A percentile compares a stretch with the other conserved stretches of the same genome.
phyloP scores from a whole-genome alignment of 192 early-diverging fungal genomes.

The Podila clonocystis region DNA sequence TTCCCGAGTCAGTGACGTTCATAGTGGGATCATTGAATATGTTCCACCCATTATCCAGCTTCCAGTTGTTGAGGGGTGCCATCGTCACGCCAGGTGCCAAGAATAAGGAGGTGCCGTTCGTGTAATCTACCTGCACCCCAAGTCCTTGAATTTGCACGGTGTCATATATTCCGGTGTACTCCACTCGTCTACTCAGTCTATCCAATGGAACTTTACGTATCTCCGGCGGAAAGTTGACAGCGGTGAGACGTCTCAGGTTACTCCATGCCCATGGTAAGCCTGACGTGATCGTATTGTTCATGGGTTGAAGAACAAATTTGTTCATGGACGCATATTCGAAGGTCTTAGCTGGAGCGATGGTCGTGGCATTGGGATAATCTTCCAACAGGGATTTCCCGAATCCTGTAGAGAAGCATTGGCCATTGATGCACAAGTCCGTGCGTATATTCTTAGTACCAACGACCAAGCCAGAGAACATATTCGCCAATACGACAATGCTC shows the following conservation, averaged over 20 bases:
- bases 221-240: constrained; percentile 2
- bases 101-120: no score
- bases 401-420: constrained; percentile 11
- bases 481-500: constrained; percentile 3
- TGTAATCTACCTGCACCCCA: no score
- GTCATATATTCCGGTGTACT: constrained; percentile 10
- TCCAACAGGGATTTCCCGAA: constrained; percentile 11
- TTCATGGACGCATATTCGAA: no score
- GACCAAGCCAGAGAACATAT: constrained; percentile 9
- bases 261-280: constrained; percentile 7
- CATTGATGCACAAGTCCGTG: constrained; percentile 6
- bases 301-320: no score
- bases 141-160: neutral
- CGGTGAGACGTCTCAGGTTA: constrained; percentile 5
- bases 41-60: no score
- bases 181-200: constrained; percentile 4
- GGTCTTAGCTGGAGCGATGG: neutral
- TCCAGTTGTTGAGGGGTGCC: no score
- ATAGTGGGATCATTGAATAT: no score
- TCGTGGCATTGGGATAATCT: constrained; percentile 2
- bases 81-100: no score
- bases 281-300: neutral
- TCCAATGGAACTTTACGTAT: constrained; percentile 11
- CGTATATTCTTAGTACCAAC: constrained; percentile 12
- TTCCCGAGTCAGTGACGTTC: no score